A percentile compares a stretch with the other conserved stretches of the same genome.
phyloP scores from a whole-genome alignment of 495 filamentous ascomycete species.

The Staphylotrichum tortipilum region DNA sequence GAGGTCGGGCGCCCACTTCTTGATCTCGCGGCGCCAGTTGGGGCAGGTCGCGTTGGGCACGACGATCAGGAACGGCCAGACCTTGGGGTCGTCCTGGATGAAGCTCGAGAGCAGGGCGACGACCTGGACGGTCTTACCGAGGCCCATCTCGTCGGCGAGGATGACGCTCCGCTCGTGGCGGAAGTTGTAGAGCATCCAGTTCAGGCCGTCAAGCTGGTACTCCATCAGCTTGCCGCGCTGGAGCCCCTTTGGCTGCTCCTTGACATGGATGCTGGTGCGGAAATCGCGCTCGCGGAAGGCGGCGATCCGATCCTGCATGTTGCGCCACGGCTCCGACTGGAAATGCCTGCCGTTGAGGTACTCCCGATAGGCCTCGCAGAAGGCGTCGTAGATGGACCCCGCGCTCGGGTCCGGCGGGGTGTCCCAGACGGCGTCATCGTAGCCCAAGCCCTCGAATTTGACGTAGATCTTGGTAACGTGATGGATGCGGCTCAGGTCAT shows the following conservation, averaged over 20 bases:
- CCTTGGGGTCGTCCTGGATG: slow-evolving; percentile 60
- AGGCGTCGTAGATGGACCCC: slow-evolving; percentile 68
- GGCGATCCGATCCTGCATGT: slow-evolving; percentile 53
- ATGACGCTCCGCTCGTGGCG: slow-evolving; percentile 76
- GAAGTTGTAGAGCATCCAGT: slow-evolving; percentile 96
- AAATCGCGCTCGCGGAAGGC: slow-evolving; percentile 58
- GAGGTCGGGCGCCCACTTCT: slow-evolving; percentile 79
- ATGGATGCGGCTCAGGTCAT: slow-evolving; percentile 58
- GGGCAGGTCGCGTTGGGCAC: slow-evolving; percentile 91
- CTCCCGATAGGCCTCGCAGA: slow-evolving; percentile 72
- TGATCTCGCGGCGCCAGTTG: slow-evolving; percentile 96
- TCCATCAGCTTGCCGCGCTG: slow-evolving; percentile 77
- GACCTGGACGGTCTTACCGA: slow-evolving; percentile 96
- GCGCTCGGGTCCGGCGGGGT: slow-evolving; percentile 61
- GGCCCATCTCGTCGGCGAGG: slow-evolving; percentile 96
- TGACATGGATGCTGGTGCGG: slow-evolving; percentile 51
- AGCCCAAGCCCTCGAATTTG: slow-evolving; percentile 92
- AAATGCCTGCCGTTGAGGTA: slow-evolving; percentile 71
- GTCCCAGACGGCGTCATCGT: slow-evolving; percentile 90
- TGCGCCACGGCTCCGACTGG: slow-evolving; percentile 39
- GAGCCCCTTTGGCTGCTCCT: slow-evolving; percentile 64
- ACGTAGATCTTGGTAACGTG: slow-evolving; percentile 64
- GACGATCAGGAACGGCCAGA: slow-evolving; percentile 89
- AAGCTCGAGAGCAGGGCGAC: slow-evolving; percentile 74
- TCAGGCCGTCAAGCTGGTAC: slow-evolving; percentile 89